phyloP scores from a whole-genome alignment of 2,329 filamentous ascomycete species.

The Pseudogymnoascus sp. region DNA sequence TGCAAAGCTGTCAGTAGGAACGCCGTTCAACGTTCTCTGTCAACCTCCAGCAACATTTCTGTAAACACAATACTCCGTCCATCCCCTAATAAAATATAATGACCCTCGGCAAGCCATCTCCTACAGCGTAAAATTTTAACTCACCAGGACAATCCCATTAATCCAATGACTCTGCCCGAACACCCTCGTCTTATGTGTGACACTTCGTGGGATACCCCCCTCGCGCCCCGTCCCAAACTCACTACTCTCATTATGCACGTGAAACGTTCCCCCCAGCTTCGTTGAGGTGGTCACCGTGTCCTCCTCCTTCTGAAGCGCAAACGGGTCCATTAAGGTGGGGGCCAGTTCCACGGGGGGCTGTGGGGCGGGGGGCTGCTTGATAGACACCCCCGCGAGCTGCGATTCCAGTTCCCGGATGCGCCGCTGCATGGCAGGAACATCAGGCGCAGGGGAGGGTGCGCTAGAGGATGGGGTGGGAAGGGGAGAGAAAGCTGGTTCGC shows the following conservation, averaged over 20 bases:
- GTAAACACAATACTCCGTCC: background rate
- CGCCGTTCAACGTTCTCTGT: background rate
- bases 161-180: slow-evolving; percentile 52
- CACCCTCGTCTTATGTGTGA: slow-evolving; percentile 46
- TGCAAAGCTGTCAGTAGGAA: slow-evolving; percentile 18
- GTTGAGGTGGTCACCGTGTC: slow-evolving; percentile 32
- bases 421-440: slow-evolving; percentile 32
- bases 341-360: background rate
- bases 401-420: slow-evolving; percentile 38
- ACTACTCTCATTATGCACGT: slow-evolving; percentile 33
- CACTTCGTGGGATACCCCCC: slow-evolving; percentile 31
- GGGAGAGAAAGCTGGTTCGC: background rate
- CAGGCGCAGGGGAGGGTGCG: slow-evolving; percentile 16
- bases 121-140: slow-evolving; percentile 12
- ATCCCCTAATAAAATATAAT: background rate
- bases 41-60: background rate
- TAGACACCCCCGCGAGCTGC: slow-evolving; percentile 28
- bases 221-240: slow-evolving; percentile 22
- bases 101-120: slow-evolving; percentile 19
- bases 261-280: slow-evolving; percentile 34
- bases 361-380: slow-evolving; percentile 11
- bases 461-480: background rate
- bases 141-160: slow-evolving; percentile 39
- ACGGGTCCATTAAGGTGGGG: background rate
- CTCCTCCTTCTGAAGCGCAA: slow-evolving; percentile 19